phyloP scores from a whole-genome alignment of 176 grass and related monocot genomes.

The Tillandsia leiboldiana region DNA sequence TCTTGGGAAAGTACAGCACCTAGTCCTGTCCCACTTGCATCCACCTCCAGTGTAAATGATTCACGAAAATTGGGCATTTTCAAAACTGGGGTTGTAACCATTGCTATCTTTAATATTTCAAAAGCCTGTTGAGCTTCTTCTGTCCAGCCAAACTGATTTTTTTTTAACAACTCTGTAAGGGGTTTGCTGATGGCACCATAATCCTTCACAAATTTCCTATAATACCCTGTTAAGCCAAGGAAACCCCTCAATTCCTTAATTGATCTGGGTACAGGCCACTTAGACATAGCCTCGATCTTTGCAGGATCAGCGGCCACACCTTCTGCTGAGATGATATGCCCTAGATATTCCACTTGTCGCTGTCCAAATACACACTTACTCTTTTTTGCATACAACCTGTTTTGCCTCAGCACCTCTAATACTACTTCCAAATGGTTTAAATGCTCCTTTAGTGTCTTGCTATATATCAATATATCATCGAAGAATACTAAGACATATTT shows the following conservation, averaged over 20 bases:
- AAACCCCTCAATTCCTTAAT: neutral
- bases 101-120: neutral
- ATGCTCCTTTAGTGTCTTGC: no score
- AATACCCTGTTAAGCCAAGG: neutral
- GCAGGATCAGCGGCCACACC: neutral
- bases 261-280: neutral
- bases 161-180: neutral
- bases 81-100: neutral
- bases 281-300: rapidly evolving
- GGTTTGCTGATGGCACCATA: neutral
- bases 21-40: neutral
- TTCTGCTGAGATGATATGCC: neutral
- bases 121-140: neutral
- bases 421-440: no score
- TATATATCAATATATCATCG: no score
- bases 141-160: neutral
- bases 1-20: neutral
- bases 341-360: neutral
- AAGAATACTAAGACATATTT: no score
- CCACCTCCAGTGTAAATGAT: neutral
- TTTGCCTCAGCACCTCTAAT: neutral
- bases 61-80: neutral
- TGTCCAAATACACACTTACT: neutral
- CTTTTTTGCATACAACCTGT: neutral
- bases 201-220: neutral